Conservation (phyloP, 306 rosid genomes). For the Ziziphus jujuba region DNA sequence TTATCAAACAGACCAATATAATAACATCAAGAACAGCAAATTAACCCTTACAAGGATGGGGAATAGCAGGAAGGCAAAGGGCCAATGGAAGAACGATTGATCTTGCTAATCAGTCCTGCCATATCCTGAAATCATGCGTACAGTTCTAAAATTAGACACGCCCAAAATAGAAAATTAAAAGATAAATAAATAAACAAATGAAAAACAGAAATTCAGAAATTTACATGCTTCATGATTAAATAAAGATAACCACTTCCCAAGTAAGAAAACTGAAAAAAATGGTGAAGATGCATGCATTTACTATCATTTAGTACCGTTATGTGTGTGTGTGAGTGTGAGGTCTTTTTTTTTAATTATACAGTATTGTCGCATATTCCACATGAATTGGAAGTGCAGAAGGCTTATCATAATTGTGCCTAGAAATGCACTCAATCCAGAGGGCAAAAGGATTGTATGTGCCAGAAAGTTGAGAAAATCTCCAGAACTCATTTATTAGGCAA, state of each 20-base stretch:
- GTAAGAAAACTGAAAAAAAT: no score
- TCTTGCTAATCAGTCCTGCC: conserved; percentile 99
- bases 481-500: no score
- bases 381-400: no score
- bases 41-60: conserved; percentile 75
- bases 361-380: no score
- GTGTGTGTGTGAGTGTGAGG: no score
- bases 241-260: conserved; percentile 6
- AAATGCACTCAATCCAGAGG: no score
- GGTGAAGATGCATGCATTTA: no score
- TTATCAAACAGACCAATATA: conserved; percentile 13
- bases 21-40: conserved; percentile 23
- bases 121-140: conserved; percentile 73
- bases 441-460: no score
- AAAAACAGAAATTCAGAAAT: neutral
- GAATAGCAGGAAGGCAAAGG: conserved; percentile 96
- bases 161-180: neutral
- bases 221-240: neutral
- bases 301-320: no score
- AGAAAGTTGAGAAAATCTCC: no score
- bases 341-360: no score
- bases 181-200: neutral
- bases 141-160: conserved; percentile 22
- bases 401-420: no score
- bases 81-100: conserved; percentile 93